Base-by-base conservation (phyloP, 805 yeast species). In the Candida glaebosa region DNA sequence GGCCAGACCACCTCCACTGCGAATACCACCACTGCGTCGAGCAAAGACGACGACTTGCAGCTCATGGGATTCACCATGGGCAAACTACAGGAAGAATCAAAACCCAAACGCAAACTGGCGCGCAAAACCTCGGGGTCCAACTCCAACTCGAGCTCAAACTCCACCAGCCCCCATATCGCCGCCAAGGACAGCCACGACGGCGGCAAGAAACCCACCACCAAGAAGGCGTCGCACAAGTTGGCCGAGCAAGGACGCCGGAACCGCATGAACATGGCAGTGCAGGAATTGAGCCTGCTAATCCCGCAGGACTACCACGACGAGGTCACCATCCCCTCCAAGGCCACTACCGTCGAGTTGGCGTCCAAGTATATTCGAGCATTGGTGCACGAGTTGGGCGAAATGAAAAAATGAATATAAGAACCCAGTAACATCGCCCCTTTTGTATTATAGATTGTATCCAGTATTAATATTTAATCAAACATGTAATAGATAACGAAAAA, bases 181-280 rank as follows among this genome's bases (percentile, higher is more conserved):
- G 37, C 36, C 3, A 35, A 33, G 19, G 19, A 17, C 5, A 18
- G 31, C 5, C 12, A 8, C 12, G 28, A 24, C 15, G 47, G 44
- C 16, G 43, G 39, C 4, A 62, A 58, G 40, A 56, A 57, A 40
- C 57, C 60, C 20, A 41, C 64, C 6, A 71, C 76, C 20, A 83
- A 84, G 57, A 81, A 83, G 52, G 78, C 84, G 2, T 78, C 79
- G 32, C 99, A 91, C 62, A 90, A 91, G 58, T 74, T 87, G 12
- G 98, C 99, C 0, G 99, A 91, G 63, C 97, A 93, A 62, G 98
- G 96, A 12, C 75, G 99, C 40, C 76, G 99, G 52, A 90, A 91
- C 60, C 73, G 99, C 47, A 84, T 91, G 82, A 93, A 93, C 60
- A 66, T 71, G 42, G 98, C 97, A 0, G 81, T 91, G 22, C 79